A percentile compares a stretch with the other conserved stretches of the same genome.
Evolutionary conservation across 2,329 filamentous ascomycete genomes (phyloP).

Genomic region (Mycocentrospora acerina): DNA sequence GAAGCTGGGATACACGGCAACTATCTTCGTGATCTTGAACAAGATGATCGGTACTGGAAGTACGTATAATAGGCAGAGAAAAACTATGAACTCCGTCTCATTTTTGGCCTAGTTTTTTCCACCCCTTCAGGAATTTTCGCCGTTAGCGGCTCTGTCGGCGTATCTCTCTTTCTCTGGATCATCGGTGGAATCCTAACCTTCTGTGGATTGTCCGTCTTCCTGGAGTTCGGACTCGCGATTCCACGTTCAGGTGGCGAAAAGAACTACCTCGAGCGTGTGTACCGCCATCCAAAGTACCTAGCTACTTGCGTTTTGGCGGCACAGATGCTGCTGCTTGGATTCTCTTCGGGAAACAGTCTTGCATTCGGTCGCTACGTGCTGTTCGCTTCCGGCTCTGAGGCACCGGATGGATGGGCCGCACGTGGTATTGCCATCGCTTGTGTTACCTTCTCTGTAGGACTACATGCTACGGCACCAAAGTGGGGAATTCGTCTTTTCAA

Average conservation of each 20-base stretch:
- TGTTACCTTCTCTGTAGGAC: constrained; percentile 55
- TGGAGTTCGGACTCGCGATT: constrained; percentile 65
- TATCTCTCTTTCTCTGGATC: constrained; percentile 57
- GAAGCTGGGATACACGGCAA: constrained; percentile 37
- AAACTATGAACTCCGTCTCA: background rate
- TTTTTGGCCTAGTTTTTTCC: constrained; percentile 48
- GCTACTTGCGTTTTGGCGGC: constrained; percentile 61
- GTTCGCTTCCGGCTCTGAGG: constrained; percentile 52
- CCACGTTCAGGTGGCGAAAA: constrained; percentile 66
- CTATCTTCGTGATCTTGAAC: constrained; percentile 39
- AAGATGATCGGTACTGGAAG: constrained; percentile 34
- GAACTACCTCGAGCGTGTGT: constrained; percentile 66
- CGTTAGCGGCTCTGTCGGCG: constrained; percentile 57
- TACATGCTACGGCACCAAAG: constrained; percentile 58
- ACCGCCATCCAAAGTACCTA: constrained; percentile 59
- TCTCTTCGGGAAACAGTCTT: constrained; percentile 60
- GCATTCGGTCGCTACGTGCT: constrained; percentile 62
- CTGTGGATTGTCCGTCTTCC: constrained; percentile 61
- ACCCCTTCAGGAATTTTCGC: constrained; percentile 60
- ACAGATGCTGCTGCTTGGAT: constrained; percentile 63
- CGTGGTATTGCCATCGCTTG: constrained; percentile 53
- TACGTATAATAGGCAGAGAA: constrained; percentile 11
- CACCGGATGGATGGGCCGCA: constrained; percentile 57
- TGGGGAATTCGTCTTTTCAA: constrained; percentile 63
- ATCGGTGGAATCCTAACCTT: constrained; percentile 57